Conservation (phyloP, 148 eudicot genomes). For the Rhododendron mucronatum region DNA sequence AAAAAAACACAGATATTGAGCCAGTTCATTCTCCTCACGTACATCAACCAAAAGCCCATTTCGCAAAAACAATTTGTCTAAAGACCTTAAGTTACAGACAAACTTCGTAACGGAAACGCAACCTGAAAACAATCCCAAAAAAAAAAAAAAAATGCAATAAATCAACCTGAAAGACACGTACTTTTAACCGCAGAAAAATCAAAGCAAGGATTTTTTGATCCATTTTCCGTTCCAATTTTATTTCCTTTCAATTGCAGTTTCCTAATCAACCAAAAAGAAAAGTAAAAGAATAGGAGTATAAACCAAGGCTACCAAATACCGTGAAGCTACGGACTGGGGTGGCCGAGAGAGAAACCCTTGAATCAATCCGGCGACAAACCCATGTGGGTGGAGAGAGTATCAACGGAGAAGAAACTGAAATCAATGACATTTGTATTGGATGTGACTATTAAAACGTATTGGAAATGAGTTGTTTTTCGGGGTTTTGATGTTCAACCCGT, state of each 20-base stretch:
- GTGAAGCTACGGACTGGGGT: not conserved
- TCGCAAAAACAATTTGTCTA: too few species aligned
- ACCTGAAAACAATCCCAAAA: not conserved
- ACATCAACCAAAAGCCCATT: too few species aligned
- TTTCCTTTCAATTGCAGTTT: not conserved
- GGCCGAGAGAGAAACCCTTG: not conserved
- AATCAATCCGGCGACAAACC: not conserved
- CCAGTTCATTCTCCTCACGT: too few species aligned
- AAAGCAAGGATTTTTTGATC: not conserved
- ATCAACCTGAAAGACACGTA: not conserved
- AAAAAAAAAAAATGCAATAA: not conserved
- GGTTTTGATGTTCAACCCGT: not conserved
- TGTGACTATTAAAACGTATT: not conserved
- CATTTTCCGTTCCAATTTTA: not conserved
- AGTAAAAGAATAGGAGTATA: not conserved
- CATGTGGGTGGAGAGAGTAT: not conserved
- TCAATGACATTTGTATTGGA: not conserved
- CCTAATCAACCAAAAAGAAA: constrained; percentile 1
- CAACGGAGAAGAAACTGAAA: not conserved
- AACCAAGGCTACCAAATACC: not conserved
- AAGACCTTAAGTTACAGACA: too few species aligned
- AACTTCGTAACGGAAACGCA: not conserved
- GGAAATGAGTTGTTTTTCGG: not conserved
- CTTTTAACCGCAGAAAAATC: not conserved
- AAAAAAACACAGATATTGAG: too few species aligned